Base-by-base conservation (phyloP, 2,329 filamentous ascomycete species). In the Fonsecaea multimorphosa region DNA sequence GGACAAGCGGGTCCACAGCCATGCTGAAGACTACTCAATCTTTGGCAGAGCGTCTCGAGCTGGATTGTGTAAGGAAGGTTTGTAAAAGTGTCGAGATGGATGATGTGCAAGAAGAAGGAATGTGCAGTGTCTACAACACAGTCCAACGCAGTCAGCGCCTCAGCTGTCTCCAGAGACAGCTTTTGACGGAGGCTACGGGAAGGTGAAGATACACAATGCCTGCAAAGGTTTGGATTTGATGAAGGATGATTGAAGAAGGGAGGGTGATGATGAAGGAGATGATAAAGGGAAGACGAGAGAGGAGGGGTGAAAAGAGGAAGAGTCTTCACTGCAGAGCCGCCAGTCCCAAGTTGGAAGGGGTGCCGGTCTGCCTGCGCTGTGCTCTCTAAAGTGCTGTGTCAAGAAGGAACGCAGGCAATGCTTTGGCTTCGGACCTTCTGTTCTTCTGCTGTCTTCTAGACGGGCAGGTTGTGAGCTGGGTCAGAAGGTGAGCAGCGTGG, bases 321-420 rank as follows among this genome's bases (percentile, higher is more conserved):
- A 54, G 27, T 54, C 27, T 54, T 54, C 51, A 54, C 57, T 27
- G 24, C 36, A 59, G 40, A 46, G 19, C 24, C 40, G 44, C 38
- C 57, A 59, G 27, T 32, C 57, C 29, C 49, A 63, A 63, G 36
- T 14, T 36, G 63, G 58, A 67, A 64, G 58, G 52, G 59, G 60
- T 32, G 52, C 65, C 62, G 65, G 59, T n/a, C 36, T 64, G 61
- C 61, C 61, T 64, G 61, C 61, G 61, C 55, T 58, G 19, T 54
- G 22, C 14, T 40, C 22, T 40, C 36, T 40, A n/a, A n/a, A n/a
- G 36, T n/a, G n/a, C 38, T 40, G 19, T 49, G 44, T 34, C 49
- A 19, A 29, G 24, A n/a, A 29, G 7, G 49, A 12, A 14, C 49
- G 29, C 49, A 53, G 51, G 29, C 40, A 19, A 55, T 12, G 22